Evolutionary conservation across 768 basidiomycete genomes (phyloP), one percentile per base, ranked within the genome.

Genomic region (Naganishia friedmannii): DNA sequence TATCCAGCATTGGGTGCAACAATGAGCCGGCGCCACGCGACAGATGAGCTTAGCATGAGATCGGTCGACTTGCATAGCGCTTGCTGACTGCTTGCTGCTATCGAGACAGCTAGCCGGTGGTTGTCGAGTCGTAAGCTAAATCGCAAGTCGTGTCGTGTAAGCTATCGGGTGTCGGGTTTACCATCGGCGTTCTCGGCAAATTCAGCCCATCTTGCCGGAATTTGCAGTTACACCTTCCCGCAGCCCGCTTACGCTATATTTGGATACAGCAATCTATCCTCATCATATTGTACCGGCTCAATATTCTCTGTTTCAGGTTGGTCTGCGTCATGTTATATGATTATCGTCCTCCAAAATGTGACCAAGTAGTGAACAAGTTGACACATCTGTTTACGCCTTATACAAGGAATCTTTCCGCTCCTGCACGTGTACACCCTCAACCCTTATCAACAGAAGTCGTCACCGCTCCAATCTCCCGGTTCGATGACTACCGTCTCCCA

Each of bases 221-320:
- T 39, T 39, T 23, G 57, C 26, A 12, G 34, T 37, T 37, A 37
- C 6, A 12, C 34, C 34, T 37, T 37, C 34, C 34, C n/a, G n/a
- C n/a, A n/a, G n/a, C n/a, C n/a, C 34, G 54, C 54, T 55, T 29
- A 55, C 54, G 54, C 54, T 55, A 55, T 55, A 55, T 32, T 55
- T 55, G 54, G 28, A 42, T 42, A 42, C 42, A 8, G 9, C 12
- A 4, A 37, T 37, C 34, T 37, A 12, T 37, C 4, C 4, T 37
- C 34, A n/a, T 37, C 6, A 37, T 37, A 4, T 12, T 5, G 34
- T 37, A 12, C 4, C 34, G 12, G 34, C 34, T 37, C n/a, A n/a
- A n/a, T 21, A 15, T 46, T 46, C 17, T 46, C 45, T 15, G 45
- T 46, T 46, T 46, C 45, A 21, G 15, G 15, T 21, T 21, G 34